Evolutionary conservation across 768 basidiomycete genomes (phyloP).

Genomic region (Hypsizygus marmoreus): DNA sequence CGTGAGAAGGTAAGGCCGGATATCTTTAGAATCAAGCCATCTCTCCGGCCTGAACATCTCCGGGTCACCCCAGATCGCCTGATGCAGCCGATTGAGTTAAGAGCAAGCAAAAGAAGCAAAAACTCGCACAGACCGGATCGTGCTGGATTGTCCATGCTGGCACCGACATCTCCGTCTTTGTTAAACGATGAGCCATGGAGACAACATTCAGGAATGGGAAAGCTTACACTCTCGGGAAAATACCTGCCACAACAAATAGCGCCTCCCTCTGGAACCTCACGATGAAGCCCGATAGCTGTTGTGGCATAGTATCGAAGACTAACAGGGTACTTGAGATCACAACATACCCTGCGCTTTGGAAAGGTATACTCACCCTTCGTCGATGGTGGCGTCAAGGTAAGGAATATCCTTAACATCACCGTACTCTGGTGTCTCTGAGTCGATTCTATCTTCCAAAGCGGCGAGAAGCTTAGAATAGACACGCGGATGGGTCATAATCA

Average conservation of each 20-base stretch:
- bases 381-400: slow-evolving; percentile 28
- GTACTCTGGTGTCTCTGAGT: slow-evolving; percentile 14
- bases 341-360: no score
- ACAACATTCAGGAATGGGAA: neutral
- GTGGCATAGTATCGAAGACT: slow-evolving; percentile 36
- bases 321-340: neutral
- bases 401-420: slow-evolving; percentile 27
- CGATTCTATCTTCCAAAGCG: slow-evolving; percentile 15
- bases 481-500: slow-evolving; percentile 22
- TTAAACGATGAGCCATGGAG: neutral
- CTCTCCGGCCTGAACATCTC: slow-evolving; percentile 35
- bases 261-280: slow-evolving; percentile 31
- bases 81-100: slow-evolving; percentile 6
- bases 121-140: slow-evolving; percentile 11
- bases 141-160: slow-evolving; percentile 37
- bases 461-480: slow-evolving; percentile 23
- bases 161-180: slow-evolving; percentile 34
- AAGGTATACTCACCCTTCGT: slow-evolving; percentile 25
- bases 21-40: slow-evolving; percentile 31
- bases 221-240: slow-evolving; percentile 31
- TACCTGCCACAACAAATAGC: slow-evolving; percentile 22
- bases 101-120: neutral
- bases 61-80: slow-evolving; percentile 34
- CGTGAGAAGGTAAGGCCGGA: slow-evolving; percentile 26
- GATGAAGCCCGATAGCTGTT: slow-evolving; percentile 36